Base-by-base conservation (phyloP, 2,329 filamentous ascomycete species). In the Phialophora tarda region DNA sequence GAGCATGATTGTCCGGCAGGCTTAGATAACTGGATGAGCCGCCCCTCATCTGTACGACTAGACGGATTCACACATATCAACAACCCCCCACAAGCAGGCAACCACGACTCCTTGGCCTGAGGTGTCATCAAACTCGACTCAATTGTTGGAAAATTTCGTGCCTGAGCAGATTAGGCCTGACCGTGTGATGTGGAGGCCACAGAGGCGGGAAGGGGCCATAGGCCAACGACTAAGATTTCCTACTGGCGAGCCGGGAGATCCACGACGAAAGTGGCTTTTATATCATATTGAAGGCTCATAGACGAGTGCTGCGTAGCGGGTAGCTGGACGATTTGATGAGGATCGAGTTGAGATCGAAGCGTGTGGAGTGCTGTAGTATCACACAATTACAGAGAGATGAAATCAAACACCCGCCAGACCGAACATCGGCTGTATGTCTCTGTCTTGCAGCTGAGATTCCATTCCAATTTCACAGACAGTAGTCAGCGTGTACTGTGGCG, bases 101-200 rank as follows among this genome's bases (percentile, higher is more conserved):
- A 51, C 21, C 23, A 28, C 48, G 21, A 51, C 11, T 51, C 21
- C 48, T 28, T 26, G 6, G 48, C 10, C 11, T 10, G 41, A 28
- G 21, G 24, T 24, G 23, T 17, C 14, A 23, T 28, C 17, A 34
- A 21, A 21, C 41, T 50, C 57, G 26, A 30, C n/a, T 48, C 30
- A 21, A 50, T 17, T 50, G 57, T 59, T 59, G 57, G 57, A 59
- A 59, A 59, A 59, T 34, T 21, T 26, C 30, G 57, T 51, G 17
- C n/a, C 12, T 38, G 17, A 59, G 44, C 38, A 4, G 44, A 30
- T 14, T 17, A 34, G 28, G 26, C 26, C 47, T 32, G 24, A 44
- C 7, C 14, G 38, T 44, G 38, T n/a, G 38, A 44, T 3, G 38
- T 8, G 57, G 28, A 30, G 26, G 48, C 8, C 48, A 26, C 17